These are phyloP conservation scores for Flaveria bidentis DNA, from an alignment of 129 eudicot species.

Conservation along the genomic window DNA sequence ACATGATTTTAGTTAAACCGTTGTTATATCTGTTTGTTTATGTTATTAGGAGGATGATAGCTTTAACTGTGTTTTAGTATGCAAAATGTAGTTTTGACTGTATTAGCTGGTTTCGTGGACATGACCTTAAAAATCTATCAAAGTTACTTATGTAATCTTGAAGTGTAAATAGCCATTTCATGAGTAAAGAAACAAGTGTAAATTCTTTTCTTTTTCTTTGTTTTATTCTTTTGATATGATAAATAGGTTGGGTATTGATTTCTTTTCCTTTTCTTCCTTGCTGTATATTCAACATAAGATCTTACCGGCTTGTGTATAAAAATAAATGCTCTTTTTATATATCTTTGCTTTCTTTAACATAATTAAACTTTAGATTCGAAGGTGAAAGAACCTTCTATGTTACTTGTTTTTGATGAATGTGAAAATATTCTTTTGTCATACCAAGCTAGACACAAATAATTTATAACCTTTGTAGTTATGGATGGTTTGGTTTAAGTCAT, in stretches of 20 bases:
- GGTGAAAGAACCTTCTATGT: conserved; percentile 4
- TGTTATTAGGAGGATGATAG: conserved; percentile 13
- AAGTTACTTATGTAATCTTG: background rate
- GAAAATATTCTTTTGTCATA: background rate
- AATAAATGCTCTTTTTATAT: background rate
- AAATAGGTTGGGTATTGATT: background rate
- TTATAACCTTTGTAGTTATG: background rate
- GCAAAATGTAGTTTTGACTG: background rate
- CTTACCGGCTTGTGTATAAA: background rate
- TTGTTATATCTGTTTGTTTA: background rate
- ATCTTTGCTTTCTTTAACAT: background rate
- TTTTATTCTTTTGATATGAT: background rate
- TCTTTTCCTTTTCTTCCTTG: background rate
- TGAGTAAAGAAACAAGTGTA: background rate
- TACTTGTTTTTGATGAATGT: conserved; percentile 7
- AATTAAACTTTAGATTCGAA: background rate
- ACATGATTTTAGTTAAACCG: background rate
- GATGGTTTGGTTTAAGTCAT: background rate
- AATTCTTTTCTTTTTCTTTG: too few species aligned
- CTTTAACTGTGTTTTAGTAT: background rate
- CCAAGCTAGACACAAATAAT: background rate
- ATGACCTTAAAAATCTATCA: background rate
- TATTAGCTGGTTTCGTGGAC: background rate
- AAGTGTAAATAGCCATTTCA: background rate
- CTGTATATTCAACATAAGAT: background rate